These are phyloP conservation scores for Cardiospermum halicacabum DNA, from an alignment of 345 rosid genomes.

Conservation along the genomic window DNA sequence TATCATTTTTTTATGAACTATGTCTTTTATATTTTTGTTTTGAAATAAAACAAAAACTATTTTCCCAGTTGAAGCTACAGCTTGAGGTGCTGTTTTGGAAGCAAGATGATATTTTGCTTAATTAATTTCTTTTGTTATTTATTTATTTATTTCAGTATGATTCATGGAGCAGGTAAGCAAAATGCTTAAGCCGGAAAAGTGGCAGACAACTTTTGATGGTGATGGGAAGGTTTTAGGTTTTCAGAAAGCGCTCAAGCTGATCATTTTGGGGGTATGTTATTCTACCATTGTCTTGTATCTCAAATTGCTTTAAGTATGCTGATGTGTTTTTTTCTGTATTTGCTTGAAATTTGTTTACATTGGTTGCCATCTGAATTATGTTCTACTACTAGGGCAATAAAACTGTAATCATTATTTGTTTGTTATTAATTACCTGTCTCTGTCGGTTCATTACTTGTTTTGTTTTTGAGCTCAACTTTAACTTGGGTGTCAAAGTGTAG, in stretches of 20 bases:
- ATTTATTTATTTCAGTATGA: not conserved
- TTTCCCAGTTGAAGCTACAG: not conserved
- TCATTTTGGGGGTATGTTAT: constrained; percentile 72
- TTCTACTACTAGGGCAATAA: not conserved
- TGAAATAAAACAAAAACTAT: not conserved
- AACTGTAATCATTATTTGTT: too few relatives aligned
- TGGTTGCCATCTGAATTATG: not conserved
- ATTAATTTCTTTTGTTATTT: not conserved
- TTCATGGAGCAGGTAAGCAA: constrained; percentile 51
- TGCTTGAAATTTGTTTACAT: not conserved
- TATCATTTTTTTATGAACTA: not conserved
- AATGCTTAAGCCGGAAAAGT: constrained; percentile 90
- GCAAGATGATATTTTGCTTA: not conserved
- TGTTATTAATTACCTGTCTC: too few relatives aligned
- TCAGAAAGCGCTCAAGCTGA: constrained; percentile 68
- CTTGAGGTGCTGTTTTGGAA: not conserved
- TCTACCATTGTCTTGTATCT: not conserved
- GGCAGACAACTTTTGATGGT: constrained; percentile 69
- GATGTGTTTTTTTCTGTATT: not conserved
- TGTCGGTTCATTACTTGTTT: too few relatives aligned
- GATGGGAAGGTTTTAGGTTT: constrained; percentile 80
- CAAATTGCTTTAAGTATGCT: not conserved
- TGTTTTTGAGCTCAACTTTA: too few relatives aligned
- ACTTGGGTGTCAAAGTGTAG: too few relatives aligned
- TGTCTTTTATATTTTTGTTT: not conserved